A percentile compares a stretch with the other conserved stretches of the same genome.
Conservation (phyloP, 2,329 filamentous ascomycete genomes). For the Aureobasidium melanogenum region DNA sequence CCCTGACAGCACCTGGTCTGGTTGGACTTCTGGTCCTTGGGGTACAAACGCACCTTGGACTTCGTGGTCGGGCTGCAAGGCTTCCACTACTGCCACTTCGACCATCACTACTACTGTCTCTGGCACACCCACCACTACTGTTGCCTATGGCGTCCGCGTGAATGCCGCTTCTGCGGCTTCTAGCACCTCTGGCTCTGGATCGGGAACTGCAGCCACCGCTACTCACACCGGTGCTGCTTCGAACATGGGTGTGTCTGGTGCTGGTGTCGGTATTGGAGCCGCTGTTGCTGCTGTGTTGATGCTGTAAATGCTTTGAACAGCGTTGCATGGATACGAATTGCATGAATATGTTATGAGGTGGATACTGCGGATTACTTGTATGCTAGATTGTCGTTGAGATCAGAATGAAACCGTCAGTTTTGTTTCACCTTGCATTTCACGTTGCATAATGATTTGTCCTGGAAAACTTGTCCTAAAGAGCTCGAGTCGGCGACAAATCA, state of each 20-base stretch:
- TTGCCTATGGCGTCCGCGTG: slow-evolving; percentile 24
- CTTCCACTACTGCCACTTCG: slow-evolving; percentile 23
- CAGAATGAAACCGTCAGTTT: neutral
- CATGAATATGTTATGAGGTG: neutral
- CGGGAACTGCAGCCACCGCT: slow-evolving; percentile 12
- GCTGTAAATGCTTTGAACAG: slow-evolving; percentile 16
- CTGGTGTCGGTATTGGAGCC: slow-evolving; percentile 22
- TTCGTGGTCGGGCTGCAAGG: slow-evolving; percentile 26
- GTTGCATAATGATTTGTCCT: neutral
- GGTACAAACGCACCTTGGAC: slow-evolving; percentile 27
- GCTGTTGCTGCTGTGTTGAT: slow-evolving; percentile 24
- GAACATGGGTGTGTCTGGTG: slow-evolving; percentile 19
- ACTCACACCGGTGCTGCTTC: slow-evolving; percentile 19
- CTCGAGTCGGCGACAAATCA: no score
- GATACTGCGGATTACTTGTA: neutral
- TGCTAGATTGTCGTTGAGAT: neutral
- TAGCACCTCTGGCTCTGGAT: slow-evolving; percentile 6
- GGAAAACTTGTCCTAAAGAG: neutral
- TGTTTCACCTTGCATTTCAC: neutral
- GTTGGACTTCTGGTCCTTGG: slow-evolving; percentile 27
- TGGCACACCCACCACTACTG: slow-evolving; percentile 16
- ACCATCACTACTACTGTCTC: slow-evolving; percentile 23
- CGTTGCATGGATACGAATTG: neutral
- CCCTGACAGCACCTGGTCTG: slow-evolving; percentile 25
- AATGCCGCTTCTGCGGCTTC: slow-evolving; percentile 18